A percentile compares a stretch with the other conserved stretches of the same genome.
These are phyloP conservation scores for Sechiopsis laciniata DNA, from an alignment of 306 rosid species.

Conservation along the genomic window DNA sequence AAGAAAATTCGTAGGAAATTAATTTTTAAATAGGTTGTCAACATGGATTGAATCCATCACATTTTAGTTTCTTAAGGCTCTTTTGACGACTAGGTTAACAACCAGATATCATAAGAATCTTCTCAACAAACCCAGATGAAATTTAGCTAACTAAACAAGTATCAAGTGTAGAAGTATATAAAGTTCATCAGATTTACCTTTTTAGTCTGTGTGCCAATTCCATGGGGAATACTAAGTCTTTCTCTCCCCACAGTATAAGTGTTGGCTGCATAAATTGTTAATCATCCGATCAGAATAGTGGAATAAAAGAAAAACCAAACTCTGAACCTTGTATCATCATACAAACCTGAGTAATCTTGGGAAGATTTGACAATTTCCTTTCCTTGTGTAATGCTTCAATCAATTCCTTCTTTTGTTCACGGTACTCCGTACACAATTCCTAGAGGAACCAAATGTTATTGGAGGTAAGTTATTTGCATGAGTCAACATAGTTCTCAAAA, in stretches of 20 bases:
- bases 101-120: neutral
- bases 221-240: conserved; percentile 68
- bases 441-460: conserved; percentile 30
- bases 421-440: conserved; percentile 63
- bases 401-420: conserved; percentile 61
- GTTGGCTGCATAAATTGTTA: conserved; percentile 52
- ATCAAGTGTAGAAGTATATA: neutral
- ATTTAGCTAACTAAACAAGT: neutral
- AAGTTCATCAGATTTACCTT: conserved; percentile 37
- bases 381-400: conserved; percentile 49
- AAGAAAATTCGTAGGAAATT: too few species aligned
- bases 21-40: too few species aligned
- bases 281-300: neutral
- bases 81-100: too few species aligned
- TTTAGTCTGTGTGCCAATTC: conserved; percentile 74
- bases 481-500: too few species aligned
- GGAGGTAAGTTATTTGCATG: too few species aligned
- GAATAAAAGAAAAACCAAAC: conserved; percentile 8
- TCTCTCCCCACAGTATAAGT: conserved; percentile 80
- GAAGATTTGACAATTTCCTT: conserved; percentile 64
- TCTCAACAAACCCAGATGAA: neutral
- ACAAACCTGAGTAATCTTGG: conserved; percentile 68
- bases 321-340: neutral
- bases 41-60: too few species aligned
- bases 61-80: too few species aligned